A percentile compares a stretch with the other conserved stretches of the same genome.
These are phyloP conservation scores for Prunus dulcis DNA, from an alignment of 306 rosid genomes.

Conservation along the genomic window DNA sequence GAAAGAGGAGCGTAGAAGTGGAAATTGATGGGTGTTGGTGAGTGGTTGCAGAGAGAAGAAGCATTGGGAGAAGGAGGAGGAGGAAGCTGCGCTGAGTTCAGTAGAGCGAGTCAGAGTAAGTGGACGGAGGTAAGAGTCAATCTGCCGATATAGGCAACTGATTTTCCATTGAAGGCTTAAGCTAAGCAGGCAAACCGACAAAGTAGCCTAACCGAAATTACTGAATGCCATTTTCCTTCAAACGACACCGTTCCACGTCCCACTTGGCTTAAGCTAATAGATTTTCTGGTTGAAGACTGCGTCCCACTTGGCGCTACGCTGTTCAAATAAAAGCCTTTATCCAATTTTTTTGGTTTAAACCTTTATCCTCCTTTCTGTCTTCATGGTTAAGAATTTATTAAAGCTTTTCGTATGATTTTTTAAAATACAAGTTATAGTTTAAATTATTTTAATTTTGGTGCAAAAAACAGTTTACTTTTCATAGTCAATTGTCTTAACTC, in stretches of 20 bases:
- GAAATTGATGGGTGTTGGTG: slow-evolving; percentile 28
- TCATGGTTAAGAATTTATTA: not conserved
- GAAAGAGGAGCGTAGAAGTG: slow-evolving; percentile 11
- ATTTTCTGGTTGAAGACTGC: not conserved
- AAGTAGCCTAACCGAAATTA: not conserved
- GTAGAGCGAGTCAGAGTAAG: slow-evolving; percentile 4
- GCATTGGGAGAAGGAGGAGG: slow-evolving; percentile 28
- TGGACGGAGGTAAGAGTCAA: slow-evolving; percentile 5
- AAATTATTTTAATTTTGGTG: no score
- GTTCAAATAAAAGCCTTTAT: not conserved
- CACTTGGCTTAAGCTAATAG: no score
- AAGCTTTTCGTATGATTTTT: no score
- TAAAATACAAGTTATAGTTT: no score
- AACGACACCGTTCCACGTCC: not conserved
- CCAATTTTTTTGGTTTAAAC: no score
- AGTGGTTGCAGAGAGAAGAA: slow-evolving; percentile 37
- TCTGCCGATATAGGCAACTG: not conserved
- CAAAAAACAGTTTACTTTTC: no score
- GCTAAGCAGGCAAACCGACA: not conserved
- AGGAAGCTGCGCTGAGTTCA: not conserved
- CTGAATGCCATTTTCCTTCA: not conserved
- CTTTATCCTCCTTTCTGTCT: not conserved
- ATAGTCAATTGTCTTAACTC: no score
- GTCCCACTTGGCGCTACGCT: not conserved
- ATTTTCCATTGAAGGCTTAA: not conserved